Conservation (phyloP, 495 filamentous ascomycete species). For the Bathelium albidoporum region DNA sequence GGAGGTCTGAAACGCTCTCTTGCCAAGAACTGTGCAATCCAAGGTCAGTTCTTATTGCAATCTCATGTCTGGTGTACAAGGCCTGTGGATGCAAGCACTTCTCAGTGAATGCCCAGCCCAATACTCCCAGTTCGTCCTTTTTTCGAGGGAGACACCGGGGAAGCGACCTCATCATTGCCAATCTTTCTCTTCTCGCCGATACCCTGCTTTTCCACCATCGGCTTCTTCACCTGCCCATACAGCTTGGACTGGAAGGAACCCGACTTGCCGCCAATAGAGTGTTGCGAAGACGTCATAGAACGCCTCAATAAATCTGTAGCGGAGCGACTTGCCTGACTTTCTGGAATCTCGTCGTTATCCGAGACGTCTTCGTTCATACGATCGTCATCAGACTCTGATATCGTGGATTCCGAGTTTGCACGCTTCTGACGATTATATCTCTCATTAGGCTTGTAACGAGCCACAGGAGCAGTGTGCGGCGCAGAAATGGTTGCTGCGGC, state of each 20-base stretch:
- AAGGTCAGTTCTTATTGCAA: background rate
- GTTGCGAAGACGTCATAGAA: slow-evolving; percentile 1
- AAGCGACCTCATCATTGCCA: background rate
- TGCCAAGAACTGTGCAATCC: background rate
- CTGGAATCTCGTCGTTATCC: slow-evolving; percentile 44
- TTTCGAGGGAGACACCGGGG: background rate
- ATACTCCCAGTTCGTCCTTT: background rate
- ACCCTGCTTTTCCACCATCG: slow-evolving; percentile 12
- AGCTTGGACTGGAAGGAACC: slow-evolving; percentile 27
- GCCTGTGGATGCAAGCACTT: background rate
- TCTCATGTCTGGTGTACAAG: background rate
- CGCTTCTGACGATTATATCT: slow-evolving; percentile 23
- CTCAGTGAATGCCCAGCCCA: background rate
- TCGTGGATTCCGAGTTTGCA: slow-evolving; percentile 76
- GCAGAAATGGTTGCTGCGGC: slow-evolving; percentile 40
- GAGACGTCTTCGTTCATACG: slow-evolving; percentile 34
- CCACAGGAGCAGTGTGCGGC: slow-evolving; percentile 31
- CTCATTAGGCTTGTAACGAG: slow-evolving; percentile 2
- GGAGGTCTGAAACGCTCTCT: too few relatives aligned
- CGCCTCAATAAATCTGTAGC: slow-evolving; percentile 44
- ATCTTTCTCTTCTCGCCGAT: slow-evolving; percentile 4
- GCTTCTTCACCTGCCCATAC: slow-evolving; percentile 30
- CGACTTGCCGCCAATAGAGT: background rate
- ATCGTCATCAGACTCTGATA: slow-evolving; percentile 70
- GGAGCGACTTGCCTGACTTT: slow-evolving; percentile 41